Base-by-base conservation (phyloP, 805 yeast species). In the Candida succiphila region DNA sequence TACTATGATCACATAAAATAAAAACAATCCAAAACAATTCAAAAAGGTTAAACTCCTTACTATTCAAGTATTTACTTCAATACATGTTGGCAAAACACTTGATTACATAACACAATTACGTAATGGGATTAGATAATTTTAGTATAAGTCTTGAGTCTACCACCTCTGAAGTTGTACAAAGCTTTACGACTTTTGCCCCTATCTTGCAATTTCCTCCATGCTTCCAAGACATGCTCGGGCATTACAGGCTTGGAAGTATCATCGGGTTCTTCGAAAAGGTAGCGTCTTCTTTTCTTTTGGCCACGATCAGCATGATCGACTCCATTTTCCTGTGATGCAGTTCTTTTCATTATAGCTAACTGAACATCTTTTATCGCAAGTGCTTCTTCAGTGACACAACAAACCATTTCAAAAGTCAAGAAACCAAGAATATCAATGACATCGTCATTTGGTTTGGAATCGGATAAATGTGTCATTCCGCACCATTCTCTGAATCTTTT, bases 401-500 rank as follows among this genome's bases (percentile, higher is more conserved):
- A 94, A 3, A 92, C 98, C 54, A 89, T 87, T 55, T 92, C 98
- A 62, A 92, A 92, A 1, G 98, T 92, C 35, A 92, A 59, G 50
- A 92, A 92, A 19, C 98, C 98, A 23, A 92, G 61, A 25, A 89
- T 92, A 63, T 92, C 98, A 43, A 92, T 78, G 18, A 92, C 95
- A 63, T 92, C 98, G 57, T 92, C 98, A 51, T 83, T 84, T 2
- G 97, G 95, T 47, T 89, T 73, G 16, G 89, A 75, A 40, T 92
- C 98, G 5, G 94, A 79, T 27, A 92, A 60, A 34, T 75, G 79
- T 1, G 85, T 60, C 29, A 89, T 73, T 10, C 92, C 94, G 14
- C 95, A 89, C 98, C 98, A 92, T 48, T 92, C 98, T 49, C 89
- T 72, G 53, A 92, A 92, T 49, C 96, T 64, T 53, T 87, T 87